A percentile compares a stretch with the other conserved stretches of the same genome.
Conservation (phyloP, 2,329 filamentous ascomycete species). For the Xylariaceae sp. region DNA sequence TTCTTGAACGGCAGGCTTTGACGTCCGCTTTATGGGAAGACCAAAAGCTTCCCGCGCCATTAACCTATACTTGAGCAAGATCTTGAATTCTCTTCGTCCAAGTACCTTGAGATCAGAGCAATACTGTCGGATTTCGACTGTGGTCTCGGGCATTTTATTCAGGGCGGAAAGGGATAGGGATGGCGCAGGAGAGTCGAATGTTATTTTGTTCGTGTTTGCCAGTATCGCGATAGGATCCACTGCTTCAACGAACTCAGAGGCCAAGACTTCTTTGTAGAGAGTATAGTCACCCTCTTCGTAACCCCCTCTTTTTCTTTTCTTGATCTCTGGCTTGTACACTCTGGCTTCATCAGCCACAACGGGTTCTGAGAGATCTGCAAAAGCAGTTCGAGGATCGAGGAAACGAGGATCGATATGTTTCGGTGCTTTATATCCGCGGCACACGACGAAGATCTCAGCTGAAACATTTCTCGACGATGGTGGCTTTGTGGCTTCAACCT, state of each 20-base stretch:
- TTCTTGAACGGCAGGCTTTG: constrained; percentile 43
- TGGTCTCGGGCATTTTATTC: constrained; percentile 82
- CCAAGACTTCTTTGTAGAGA: constrained; percentile 83
- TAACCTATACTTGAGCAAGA: constrained; percentile 82
- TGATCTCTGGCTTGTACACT: constrained; percentile 94
- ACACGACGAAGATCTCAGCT: constrained; percentile 98
- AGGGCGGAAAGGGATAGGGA: constrained; percentile 85
- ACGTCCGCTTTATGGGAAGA: constrained; percentile 69
- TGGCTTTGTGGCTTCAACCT: constrained; percentile 96
- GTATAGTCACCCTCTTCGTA: constrained; percentile 95
- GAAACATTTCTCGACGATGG: constrained; percentile 94
- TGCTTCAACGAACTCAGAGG: constrained; percentile 91
- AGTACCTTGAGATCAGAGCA: constrained; percentile 85
- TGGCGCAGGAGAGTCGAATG: constrained; percentile 74
- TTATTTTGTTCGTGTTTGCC: constrained; percentile 77
- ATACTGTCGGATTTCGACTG: constrained; percentile 71
- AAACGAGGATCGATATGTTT: constrained; percentile 91
- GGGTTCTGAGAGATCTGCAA: constrained; percentile 82
- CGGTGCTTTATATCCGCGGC: constrained; percentile 89
- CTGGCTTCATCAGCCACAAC: constrained; percentile 95
- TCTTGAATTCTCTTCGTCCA: constrained; percentile 90
- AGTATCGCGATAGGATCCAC: constrained; percentile 90
- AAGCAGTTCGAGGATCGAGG: constrained; percentile 82
- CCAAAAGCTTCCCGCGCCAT: constrained; percentile 89
- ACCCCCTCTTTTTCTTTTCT: constrained; percentile 96